Conservation (phyloP, 2,329 filamentous ascomycete genomes). For the Alternaria dauci region DNA sequence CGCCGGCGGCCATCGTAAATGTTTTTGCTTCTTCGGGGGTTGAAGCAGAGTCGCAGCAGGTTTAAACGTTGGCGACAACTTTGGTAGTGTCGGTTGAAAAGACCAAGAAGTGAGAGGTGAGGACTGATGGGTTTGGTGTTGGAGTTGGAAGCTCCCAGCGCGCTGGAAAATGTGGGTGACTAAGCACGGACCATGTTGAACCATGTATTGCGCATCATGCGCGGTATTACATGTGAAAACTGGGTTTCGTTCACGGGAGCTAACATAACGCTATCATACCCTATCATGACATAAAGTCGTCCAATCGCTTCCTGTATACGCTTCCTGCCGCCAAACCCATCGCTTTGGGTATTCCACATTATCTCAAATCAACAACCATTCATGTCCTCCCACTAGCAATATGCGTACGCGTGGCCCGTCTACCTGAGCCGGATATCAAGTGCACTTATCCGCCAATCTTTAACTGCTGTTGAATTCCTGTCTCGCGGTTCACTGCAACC, state of each 20-base stretch:
- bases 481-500: slow-evolving; percentile 4
- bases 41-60: neutral
- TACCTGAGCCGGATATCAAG: slow-evolving; percentile 26
- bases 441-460: slow-evolving; percentile 1
- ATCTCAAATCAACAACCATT: slow-evolving; percentile 10
- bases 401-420: slow-evolving; percentile 22
- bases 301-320: neutral
- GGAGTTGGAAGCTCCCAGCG: slow-evolving; percentile 6
- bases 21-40: neutral
- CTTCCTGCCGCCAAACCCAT: slow-evolving; percentile 1
- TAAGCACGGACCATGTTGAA: slow-evolving; percentile 18
- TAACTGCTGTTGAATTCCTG: neutral
- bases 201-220: slow-evolving; percentile 11
- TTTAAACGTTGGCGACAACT: too few species aligned
- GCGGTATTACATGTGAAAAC: slow-evolving; percentile 11
- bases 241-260: slow-evolving; percentile 38
- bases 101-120: neutral
- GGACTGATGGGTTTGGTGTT: neutral
- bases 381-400: slow-evolving; percentile 15
- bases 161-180: slow-evolving; percentile 24
- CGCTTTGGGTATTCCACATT: slow-evolving; percentile 12
- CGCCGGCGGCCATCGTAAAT: slow-evolving; percentile 32
- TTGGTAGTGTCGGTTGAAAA: neutral
- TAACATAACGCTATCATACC: slow-evolving; percentile 46
- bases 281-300: slow-evolving; percentile 36